A percentile compares a stretch with the other conserved stretches of the same genome.
Evolutionary conservation across 2,329 filamentous ascomycete genomes (phyloP).

Genomic region (Mycocentrospora acerina): DNA sequence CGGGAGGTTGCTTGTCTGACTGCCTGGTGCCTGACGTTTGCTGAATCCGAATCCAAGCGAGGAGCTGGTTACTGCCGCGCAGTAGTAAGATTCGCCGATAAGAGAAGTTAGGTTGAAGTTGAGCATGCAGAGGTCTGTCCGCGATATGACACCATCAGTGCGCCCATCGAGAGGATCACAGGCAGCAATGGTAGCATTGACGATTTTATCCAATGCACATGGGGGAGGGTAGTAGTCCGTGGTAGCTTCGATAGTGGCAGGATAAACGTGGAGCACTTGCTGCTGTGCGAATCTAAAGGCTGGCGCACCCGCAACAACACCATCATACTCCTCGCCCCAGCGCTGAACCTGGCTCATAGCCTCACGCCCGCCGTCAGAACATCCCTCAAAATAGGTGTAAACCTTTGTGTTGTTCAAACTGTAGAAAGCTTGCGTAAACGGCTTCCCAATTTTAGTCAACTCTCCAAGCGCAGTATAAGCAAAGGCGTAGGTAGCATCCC

Average conservation of each 20-base stretch:
- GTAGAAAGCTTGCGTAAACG: constrained; percentile 46
- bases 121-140: constrained; percentile 51
- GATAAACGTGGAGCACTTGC: constrained; percentile 48
- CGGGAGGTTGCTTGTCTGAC: constrained; percentile 16
- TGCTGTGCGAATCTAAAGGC: constrained; percentile 51
- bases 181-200: constrained; percentile 56
- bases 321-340: constrained; percentile 52
- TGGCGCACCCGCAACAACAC: constrained; percentile 50
- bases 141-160: constrained; percentile 55
- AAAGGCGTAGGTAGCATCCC: constrained; percentile 53
- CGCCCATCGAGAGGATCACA: constrained; percentile 59
- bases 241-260: constrained; percentile 44
- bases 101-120: constrained; percentile 50
- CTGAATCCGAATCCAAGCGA: constrained; percentile 20
- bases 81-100: constrained; percentile 51
- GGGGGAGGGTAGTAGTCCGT: constrained; percentile 46
- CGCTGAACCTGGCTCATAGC: constrained; percentile 55
- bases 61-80: constrained; percentile 31
- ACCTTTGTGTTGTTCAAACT: constrained; percentile 21
- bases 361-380: constrained; percentile 56
- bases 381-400: constrained; percentile 57
- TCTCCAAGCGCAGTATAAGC: constrained; percentile 56
- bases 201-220: constrained; percentile 54
- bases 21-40: constrained; percentile 12
- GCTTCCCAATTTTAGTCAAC: constrained; percentile 52